A percentile compares a stretch with the other conserved stretches of the same genome.
These are phyloP conservation scores for Pseudonitzschia multistriata DNA, from an alignment of 108 stramenopile species.

Conservation along the genomic window DNA sequence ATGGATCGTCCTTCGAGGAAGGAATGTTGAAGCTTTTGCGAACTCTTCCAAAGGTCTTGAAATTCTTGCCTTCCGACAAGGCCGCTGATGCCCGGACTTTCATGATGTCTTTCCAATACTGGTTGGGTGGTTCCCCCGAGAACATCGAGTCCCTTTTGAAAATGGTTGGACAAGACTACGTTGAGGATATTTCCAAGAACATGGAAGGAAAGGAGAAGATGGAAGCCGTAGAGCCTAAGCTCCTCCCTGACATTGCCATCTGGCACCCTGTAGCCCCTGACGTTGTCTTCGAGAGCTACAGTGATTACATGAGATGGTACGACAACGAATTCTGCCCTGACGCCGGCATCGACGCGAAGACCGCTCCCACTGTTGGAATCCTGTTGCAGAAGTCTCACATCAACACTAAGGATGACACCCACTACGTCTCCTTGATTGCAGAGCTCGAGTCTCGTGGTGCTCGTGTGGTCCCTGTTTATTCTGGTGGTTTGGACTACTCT, in stretches of 20 bases:
- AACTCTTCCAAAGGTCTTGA: constrained; percentile 95
- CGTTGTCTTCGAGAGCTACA: constrained; percentile 86
- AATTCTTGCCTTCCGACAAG: constrained; percentile 96
- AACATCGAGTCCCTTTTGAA: constrained; percentile 90
- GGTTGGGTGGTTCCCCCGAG: constrained; percentile 94
- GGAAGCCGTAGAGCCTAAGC: constrained; percentile 82
- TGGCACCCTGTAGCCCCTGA: constrained; percentile 95
- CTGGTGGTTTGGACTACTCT: constrained; percentile 96
- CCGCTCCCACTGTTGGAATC: constrained; percentile 88
- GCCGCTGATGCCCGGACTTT: constrained; percentile 94
- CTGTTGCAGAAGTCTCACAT: constrained; percentile 97
- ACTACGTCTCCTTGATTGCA: constrained; percentile 93
- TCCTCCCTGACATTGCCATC: constrained; percentile 97
- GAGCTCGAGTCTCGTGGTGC: constrained; percentile 94
- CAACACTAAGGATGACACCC: constrained; percentile 97
- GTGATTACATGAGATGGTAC: constrained; percentile 92
- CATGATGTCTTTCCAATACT: constrained; percentile 99
- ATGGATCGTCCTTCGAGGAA: constrained; percentile 95
- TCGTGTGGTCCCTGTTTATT: constrained; percentile 89
- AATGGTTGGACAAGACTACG: constrained; percentile 92
- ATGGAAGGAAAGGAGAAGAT: constrained; percentile 83
- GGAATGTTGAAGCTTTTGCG: constrained; percentile 95
- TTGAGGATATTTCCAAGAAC: constrained; percentile 69
- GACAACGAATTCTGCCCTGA: constrained; percentile 91
- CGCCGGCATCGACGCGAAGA: constrained; percentile 88